Evolutionary conservation across 1,284 basidiomycete species (phyloP).

Genomic region (Cryptococcus floricola): DNA sequence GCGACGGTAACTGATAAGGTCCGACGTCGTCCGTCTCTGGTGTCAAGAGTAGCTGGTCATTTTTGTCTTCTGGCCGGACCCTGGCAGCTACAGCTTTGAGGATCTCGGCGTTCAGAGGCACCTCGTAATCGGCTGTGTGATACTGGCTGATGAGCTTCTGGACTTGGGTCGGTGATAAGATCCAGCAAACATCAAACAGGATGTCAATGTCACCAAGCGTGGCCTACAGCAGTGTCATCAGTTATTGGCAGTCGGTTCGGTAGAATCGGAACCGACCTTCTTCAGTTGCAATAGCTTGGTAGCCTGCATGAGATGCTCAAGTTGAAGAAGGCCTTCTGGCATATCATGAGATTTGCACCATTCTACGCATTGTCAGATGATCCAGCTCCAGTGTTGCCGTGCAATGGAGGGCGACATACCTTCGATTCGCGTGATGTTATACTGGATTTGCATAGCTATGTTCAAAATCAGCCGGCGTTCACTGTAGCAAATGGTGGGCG

Average conservation of each 20-base stretch:
- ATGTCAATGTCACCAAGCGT: slow-evolving; percentile 94
- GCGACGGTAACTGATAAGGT: slow-evolving; percentile 53
- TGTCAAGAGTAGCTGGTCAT: slow-evolving; percentile 87
- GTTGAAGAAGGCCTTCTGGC: slow-evolving; percentile 95
- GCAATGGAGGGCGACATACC: slow-evolving; percentile 19
- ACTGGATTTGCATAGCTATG: slow-evolving; percentile 98
- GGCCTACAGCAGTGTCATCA: slow-evolving; percentile 55
- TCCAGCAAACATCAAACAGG: slow-evolving; percentile 99
- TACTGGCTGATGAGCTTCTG: slow-evolving; percentile 98
- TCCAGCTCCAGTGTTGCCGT: too few species aligned
- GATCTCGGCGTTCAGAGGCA: slow-evolving; percentile 93
- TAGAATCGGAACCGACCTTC: slow-evolving; percentile 61
- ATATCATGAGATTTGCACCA: slow-evolving; percentile 97
- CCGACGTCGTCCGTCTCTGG: slow-evolving; percentile 95
- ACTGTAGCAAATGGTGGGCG: neutral
- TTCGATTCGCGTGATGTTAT: slow-evolving; percentile 97
- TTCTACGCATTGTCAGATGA: slow-evolving; percentile 1
- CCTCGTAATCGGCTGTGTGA: slow-evolving; percentile 89
- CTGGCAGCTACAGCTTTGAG: slow-evolving; percentile 91
- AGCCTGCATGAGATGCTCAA: slow-evolving; percentile 99
- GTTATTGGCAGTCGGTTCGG: neutral
- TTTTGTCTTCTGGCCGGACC: slow-evolving; percentile 89
- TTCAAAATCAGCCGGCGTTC: neutral
- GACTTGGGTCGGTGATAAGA: slow-evolving; percentile 98
- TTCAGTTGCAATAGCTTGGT: slow-evolving; percentile 97